Percentiles rank a stretch among this genome's conserved stretches.
Conservation (phyloP, 305 asterid species). For the Fraxinus platypoda region DNA sequence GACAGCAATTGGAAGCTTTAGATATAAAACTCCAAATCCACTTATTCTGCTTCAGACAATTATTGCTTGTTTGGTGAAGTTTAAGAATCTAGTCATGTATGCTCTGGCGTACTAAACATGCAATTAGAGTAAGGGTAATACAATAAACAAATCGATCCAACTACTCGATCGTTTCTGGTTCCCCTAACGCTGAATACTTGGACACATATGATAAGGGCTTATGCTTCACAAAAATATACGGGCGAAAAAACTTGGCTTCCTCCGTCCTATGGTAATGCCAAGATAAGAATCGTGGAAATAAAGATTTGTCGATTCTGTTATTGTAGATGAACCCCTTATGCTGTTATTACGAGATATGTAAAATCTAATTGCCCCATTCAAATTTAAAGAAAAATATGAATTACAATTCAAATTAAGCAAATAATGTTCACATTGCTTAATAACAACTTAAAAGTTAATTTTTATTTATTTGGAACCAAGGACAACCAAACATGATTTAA, state of each 20-base stretch:
- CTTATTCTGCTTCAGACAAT: neutral
- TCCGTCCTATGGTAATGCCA: neutral
- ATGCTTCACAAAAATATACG: neutral
- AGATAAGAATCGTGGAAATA: neutral
- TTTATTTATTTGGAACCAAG: neutral
- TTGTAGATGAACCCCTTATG: neutral
- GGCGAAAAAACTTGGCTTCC: neutral
- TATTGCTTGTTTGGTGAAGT: neutral
- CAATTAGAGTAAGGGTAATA: neutral
- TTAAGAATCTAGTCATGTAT: neutral
- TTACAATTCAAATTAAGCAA: neutral
- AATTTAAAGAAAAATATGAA: neutral
- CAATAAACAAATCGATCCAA: neutral
- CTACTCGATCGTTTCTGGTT: neutral
- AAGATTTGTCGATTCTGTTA: neutral
- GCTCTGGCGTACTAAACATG: neutral
- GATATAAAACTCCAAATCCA: neutral
- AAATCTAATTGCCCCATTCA: neutral
- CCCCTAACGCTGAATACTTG: neutral
- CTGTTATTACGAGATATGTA: neutral
- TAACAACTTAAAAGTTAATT: neutral
- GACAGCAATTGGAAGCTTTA: neutral
- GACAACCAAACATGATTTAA: neutral
- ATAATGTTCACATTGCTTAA: neutral
- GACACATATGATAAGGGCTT: neutral